Conservation (phyloP, 2,329 filamentous ascomycete genomes). For the Colletotrichum liriopes region DNA sequence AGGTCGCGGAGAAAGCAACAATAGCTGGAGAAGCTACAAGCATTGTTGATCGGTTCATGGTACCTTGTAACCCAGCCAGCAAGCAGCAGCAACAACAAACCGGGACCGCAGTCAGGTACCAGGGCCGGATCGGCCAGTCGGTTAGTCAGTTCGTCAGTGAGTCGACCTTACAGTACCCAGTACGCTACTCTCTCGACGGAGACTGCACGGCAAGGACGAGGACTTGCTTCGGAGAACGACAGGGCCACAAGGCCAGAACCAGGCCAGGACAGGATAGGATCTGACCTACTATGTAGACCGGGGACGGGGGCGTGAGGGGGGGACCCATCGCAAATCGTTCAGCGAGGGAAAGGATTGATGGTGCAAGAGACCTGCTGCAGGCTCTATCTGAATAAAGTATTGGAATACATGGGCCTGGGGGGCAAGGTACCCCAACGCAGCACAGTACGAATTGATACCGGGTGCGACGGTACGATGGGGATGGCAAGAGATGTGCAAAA, state of each 20-base stretch:
- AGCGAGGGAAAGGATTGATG: slow-evolving; percentile 29
- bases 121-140: not conserved
- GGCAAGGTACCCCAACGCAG: slow-evolving; percentile 14
- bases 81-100: slow-evolving; percentile 10
- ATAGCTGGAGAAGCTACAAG: slow-evolving; percentile 42
- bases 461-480: not conserved
- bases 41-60: slow-evolving; percentile 32
- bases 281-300: not conserved
- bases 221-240: slow-evolving; percentile 10
- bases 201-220: slow-evolving; percentile 26
- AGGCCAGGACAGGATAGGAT: slow-evolving; percentile 28
- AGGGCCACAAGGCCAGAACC: slow-evolving; percentile 14
- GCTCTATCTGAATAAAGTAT: slow-evolving; percentile 36
- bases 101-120: not conserved
- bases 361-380: slow-evolving; percentile 24
- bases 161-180: slow-evolving; percentile 13
- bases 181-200: slow-evolving; percentile 5
- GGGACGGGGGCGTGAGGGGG: not conserved
- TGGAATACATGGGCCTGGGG: slow-evolving; percentile 25
- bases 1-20: slow-evolving; percentile 42
- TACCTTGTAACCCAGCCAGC: slow-evolving; percentile 21
- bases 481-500: slow-evolving; percentile 8
- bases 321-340: slow-evolving; percentile 27
- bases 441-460: slow-evolving; percentile 28
- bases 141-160: not conserved